These are phyloP conservation scores for Hymenoscyphus occultus DNA, from an alignment of 2,329 filamentous ascomycete species.

Conservation along the genomic window DNA sequence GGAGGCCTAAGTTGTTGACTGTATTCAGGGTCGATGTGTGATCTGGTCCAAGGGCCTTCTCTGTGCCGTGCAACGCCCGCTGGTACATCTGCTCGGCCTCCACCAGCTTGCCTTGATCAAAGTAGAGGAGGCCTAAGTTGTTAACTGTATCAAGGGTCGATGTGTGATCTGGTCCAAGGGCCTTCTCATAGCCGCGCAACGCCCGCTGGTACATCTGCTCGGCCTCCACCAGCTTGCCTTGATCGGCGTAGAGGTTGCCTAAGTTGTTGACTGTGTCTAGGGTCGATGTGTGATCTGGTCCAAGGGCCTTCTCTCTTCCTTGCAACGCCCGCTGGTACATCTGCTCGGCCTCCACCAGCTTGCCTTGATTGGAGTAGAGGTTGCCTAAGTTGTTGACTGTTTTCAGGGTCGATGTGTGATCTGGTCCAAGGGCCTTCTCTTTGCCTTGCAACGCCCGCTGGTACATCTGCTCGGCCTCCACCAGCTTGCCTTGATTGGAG, in stretches of 20 bases:
- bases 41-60: conserved; percentile 21
- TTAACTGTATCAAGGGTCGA: conserved; percentile 10
- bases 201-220: conserved; percentile 16
- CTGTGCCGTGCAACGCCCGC: conserved; percentile 26
- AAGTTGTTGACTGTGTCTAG: too few species aligned
- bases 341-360: too few species aligned
- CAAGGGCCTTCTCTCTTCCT: too few species aligned
- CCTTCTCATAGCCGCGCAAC: conserved; percentile 13
- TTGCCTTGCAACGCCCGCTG: not conserved
- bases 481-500: not conserved
- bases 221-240: conserved; percentile 27
- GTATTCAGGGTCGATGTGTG: conserved; percentile 14
- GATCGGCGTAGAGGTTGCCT: conserved; percentile 19
- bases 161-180: conserved; percentile 13
- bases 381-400: conserved; percentile 7
- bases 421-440: conserved; percentile 7
- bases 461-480: conserved; percentile 7
- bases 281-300: too few species aligned
- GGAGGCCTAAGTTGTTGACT: conserved; percentile 4
- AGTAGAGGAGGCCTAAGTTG: conserved; percentile 23
- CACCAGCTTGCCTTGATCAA: conserved; percentile 26
- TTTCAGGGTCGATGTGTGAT: conserved; percentile 7
- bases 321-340: too few species aligned
- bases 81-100: conserved; percentile 31
- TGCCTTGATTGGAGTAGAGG: too few species aligned